phyloP scores from a whole-genome alignment of 2,329 filamentous ascomycete genomes.

The Sclerotinia borealis region DNA sequence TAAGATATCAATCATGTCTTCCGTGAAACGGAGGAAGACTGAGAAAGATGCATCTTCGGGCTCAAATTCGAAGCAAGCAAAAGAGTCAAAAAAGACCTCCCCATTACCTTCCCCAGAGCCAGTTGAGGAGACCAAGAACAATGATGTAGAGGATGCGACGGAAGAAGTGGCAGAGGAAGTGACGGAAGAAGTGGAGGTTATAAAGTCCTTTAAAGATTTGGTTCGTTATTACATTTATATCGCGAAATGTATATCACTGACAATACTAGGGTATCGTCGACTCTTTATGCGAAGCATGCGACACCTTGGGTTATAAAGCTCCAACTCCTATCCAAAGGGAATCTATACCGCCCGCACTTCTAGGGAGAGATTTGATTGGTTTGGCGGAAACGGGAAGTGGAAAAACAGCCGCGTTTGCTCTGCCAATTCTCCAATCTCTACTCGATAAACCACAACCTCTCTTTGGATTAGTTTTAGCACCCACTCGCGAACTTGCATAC shows the following conservation, averaged over 20 bases:
- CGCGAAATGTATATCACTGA: neutral
- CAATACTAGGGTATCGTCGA: constrained; percentile 66
- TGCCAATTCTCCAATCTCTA: constrained; percentile 86
- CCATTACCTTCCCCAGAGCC: constrained; percentile 8
- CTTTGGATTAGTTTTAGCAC: constrained; percentile 85
- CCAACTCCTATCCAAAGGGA: constrained; percentile 87
- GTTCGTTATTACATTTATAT: constrained; percentile 22
- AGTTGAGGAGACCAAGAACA: neutral
- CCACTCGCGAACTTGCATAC: constrained; percentile 86
- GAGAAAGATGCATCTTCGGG: constrained; percentile 21
- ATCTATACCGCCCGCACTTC: constrained; percentile 73
- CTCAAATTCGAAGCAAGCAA: constrained; percentile 16
- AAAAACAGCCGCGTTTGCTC: constrained; percentile 91
- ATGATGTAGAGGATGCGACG: constrained; percentile 10
- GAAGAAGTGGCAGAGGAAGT: constrained; percentile 23
- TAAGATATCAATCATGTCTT: constrained; percentile 24
- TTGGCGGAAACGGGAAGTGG: constrained; percentile 92
- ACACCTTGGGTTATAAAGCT: constrained; percentile 70
- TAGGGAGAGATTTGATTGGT: constrained; percentile 82
- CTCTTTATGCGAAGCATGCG: constrained; percentile 82
- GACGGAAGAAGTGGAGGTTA: constrained; percentile 23
- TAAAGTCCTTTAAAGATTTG: constrained; percentile 45
- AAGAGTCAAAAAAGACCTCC: constrained; percentile 15
- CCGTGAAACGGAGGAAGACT: constrained; percentile 31
- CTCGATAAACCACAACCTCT: constrained; percentile 81